Conservation (phyloP, 2,329 filamentous ascomycete species). For the Rhinocladiella similis region DNA sequence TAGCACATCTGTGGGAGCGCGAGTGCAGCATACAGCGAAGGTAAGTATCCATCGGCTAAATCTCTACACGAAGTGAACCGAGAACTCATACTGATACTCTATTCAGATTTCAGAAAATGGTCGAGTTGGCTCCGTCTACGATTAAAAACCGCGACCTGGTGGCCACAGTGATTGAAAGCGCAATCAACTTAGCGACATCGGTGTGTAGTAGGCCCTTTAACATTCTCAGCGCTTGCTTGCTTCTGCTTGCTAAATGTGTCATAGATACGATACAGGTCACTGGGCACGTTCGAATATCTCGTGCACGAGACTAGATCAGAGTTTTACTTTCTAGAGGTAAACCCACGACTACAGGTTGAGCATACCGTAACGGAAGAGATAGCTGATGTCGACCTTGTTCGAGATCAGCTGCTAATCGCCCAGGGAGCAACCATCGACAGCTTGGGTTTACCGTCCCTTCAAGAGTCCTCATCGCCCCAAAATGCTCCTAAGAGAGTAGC, state of each 20-base stretch:
- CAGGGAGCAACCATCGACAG: conserved; percentile 49
- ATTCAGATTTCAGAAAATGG: conserved; percentile 56
- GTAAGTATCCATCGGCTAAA: no score
- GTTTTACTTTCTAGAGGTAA: conserved; percentile 63
- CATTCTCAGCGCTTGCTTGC: no score
- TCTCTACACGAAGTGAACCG: no score
- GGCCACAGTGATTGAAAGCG: conserved; percentile 53
- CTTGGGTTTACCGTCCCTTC: conserved; percentile 30
- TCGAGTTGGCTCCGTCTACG: conserved; percentile 60
- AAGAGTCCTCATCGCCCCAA: conserved; percentile 28
- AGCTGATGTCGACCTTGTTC: conserved; percentile 55
- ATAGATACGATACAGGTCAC: conserved; percentile 54
- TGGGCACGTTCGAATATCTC: conserved; percentile 67
- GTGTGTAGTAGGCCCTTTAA: conserved; percentile 2
- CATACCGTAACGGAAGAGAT: conserved; percentile 63
- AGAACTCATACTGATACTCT: no score
- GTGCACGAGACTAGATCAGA: conserved; percentile 50
- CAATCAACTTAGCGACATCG: conserved; percentile 40
- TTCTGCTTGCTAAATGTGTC: conserved; percentile 47
- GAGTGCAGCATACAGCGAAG: conserved; percentile 62
- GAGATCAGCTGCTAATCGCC: conserved; percentile 54
- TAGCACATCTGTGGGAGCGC: conserved; percentile 59
- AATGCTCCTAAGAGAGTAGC: conserved; percentile 45
- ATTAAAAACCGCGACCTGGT: conserved; percentile 49
- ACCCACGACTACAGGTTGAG: conserved; percentile 62